Evolutionary conservation across 768 basidiomycete genomes (phyloP), one percentile per base, ranked within the genome.

Genomic region (Cystobasidium tubakii): DNA sequence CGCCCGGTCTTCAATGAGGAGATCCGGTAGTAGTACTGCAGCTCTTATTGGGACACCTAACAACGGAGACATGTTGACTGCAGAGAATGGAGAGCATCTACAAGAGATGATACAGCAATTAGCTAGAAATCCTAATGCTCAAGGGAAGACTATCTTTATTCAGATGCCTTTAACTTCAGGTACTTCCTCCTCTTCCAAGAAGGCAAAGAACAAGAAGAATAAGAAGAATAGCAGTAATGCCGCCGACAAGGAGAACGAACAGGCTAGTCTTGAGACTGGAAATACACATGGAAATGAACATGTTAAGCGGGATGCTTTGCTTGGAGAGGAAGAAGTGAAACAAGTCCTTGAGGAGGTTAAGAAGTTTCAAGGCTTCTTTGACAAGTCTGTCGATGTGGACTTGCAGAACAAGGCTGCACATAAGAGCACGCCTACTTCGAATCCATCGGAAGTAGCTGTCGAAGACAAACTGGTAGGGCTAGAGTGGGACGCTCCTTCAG

Each of bases 321-420:
- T 31, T 10, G 39, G 19, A n/a, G n/a, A 67, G 23, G 69, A 71
- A 55, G 42, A 55, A 36, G 55, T 71, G 6, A 33, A 60, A n/a
- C 23, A 31, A 9, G 55, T 71, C 31, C 10, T 71, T 6, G 44
- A 60, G 21, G 13, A 71, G 34, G 69, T 44, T 25, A 7, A 54
- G 29, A 71, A 71, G 34, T 71, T 71, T 36, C 27, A 55, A n/a
- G 69, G 34, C 6, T 71, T 71, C 69, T 71, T 71, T 31, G 69
- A 71, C 29, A 71, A 71, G 39, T 71, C 69, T 29, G 27, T 55
- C 31, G 33, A 71, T 34, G 6, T 71, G n/a, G 53, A 43, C 23
- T 50, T 46, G 34, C 44, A 60, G 21, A 60, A 34, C 21, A 60
- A 34, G 13, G 33, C 46, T n/a, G 46, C 21, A 9, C 9, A 15